Percentiles rank a stretch among this genome's conserved stretches.
Evolutionary conservation across 768 basidiomycete species (phyloP).

Genomic region (Hypsizygus marmoreus): DNA sequence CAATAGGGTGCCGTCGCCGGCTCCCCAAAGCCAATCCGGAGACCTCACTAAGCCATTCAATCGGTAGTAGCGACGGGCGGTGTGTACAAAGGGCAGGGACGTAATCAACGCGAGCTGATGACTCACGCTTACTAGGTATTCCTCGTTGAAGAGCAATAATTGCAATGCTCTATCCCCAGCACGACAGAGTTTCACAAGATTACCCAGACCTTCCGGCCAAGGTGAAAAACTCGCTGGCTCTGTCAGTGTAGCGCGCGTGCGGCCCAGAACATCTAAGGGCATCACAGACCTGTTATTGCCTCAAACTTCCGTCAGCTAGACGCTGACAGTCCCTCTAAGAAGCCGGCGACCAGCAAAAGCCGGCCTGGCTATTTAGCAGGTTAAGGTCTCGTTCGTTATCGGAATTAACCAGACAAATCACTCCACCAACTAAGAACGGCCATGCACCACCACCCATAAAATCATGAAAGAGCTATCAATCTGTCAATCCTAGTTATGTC

Average conservation of each 20-base stretch:
- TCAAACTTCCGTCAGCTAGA: slow-evolving; percentile 85
- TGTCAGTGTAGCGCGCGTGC: slow-evolving; percentile 88
- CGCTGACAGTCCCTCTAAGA: slow-evolving; percentile 86
- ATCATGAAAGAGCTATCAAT: slow-evolving; percentile 75
- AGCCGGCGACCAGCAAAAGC: slow-evolving; percentile 35
- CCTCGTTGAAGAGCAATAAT: slow-evolving; percentile 92
- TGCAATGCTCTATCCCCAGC: slow-evolving; percentile 89
- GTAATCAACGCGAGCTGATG: slow-evolving; percentile 82
- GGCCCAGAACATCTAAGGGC: slow-evolving; percentile 90
- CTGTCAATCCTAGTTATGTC: slow-evolving; percentile 73
- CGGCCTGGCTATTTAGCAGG: slow-evolving; percentile 21
- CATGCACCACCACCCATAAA: slow-evolving; percentile 87
- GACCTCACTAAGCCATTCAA: slow-evolving; percentile 90
- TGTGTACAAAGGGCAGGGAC: slow-evolving; percentile 38
- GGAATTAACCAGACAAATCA: slow-evolving; percentile 98
- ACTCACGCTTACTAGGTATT: slow-evolving; percentile 88
- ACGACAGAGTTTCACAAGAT: slow-evolving; percentile 50
- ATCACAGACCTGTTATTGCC: slow-evolving; percentile 92
- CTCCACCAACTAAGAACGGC: slow-evolving; percentile 90
- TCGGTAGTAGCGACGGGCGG: slow-evolving; percentile 90
- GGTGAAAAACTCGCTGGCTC: slow-evolving; percentile 57
- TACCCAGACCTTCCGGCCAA: slow-evolving; percentile 49
- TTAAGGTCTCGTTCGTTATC: slow-evolving; percentile 84
- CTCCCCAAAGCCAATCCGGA: slow-evolving; percentile 73
- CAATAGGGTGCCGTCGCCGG: slow-evolving; percentile 47